A percentile compares a stretch with the other conserved stretches of the same genome.
These are phyloP conservation scores for Saccharomyces hybrid DNA, from an alignment of 1,139 yeast genomes.

Conservation along the genomic window DNA sequence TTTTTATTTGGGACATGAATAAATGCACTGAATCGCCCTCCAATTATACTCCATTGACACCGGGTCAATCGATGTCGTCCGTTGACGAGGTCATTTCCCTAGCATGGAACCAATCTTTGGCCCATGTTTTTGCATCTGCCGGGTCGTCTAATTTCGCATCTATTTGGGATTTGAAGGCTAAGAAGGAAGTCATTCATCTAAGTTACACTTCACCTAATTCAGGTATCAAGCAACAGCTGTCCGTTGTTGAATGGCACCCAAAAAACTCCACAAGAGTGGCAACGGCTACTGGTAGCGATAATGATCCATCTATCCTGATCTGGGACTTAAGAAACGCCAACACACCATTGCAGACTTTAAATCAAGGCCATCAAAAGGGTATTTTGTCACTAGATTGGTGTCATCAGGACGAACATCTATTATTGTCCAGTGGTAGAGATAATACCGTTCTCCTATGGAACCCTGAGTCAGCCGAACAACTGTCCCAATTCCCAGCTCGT, in stretches of 20 bases:
- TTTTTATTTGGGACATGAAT: conserved; percentile 81
- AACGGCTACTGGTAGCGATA: conserved; percentile 81
- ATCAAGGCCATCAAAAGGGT: conserved; percentile 75
- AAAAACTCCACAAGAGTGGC: conserved; percentile 72
- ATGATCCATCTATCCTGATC: conserved; percentile 69
- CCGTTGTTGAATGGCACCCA: conserved; percentile 85
- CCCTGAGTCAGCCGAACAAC: conserved; percentile 56
- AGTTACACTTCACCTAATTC: conserved; percentile 48
- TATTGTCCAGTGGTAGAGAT: conserved; percentile 88
- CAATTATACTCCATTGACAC: conserved; percentile 50
- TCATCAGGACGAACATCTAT: conserved; percentile 63
- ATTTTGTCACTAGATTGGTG: conserved; percentile 93
- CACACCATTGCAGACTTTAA: conserved; percentile 69
- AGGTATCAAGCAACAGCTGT: conserved; percentile 48
- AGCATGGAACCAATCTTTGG: conserved; percentile 82
- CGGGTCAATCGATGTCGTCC: conserved; percentile 77
- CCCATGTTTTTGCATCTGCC: conserved; percentile 87
- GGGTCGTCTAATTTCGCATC: conserved; percentile 78
- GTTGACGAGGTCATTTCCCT: conserved; percentile 75
- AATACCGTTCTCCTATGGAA: conserved; percentile 87
- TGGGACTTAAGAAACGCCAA: conserved; percentile 95
- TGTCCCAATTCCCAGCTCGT: conserved; percentile 86
- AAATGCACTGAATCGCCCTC: conserved; percentile 32
- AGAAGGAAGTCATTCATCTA: conserved; percentile 82
- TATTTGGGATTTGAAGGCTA: conserved; percentile 87